Base-by-base conservation (phyloP, 2,329 filamentous ascomycete genomes). In the Scopulariopsis brevicaulis region DNA sequence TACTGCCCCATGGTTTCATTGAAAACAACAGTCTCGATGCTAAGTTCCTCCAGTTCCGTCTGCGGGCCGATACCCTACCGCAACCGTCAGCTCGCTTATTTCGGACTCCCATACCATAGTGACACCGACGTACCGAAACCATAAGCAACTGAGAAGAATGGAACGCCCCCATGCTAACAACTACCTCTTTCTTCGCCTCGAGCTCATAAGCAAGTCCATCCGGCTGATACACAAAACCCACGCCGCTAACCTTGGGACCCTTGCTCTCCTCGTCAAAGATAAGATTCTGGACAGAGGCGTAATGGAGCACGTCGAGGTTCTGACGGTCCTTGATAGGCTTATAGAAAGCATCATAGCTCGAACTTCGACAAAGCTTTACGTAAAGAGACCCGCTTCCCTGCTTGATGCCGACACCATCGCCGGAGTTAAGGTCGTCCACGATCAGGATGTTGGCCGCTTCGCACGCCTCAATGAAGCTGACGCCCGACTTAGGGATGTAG, bases 121-220 rank as follows among this genome's bases (percentile, higher is more conserved):
- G 14, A 6, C 3, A 4, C 22, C 7, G 43, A 24, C 37, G 15
- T 46, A 56, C 54, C 34, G 28, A 65, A 60, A 80, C 69, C 65
- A 77, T 77, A 2, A 81, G 72, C 4, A 81, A 70, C 60, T 79
- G 75, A 0, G 78, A 78, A 3, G 74, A 73, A 64, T 79, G 77
- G 63, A 79, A 76, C 2, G 73, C 68, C 14, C 79, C 78, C 1
- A 74, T 76, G 0, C 73, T 71, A 12, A 81, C 59, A 50, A 81
- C 79, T 12, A 81, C 73, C 61, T 81, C 78, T 32, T 69, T 70
- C 43, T 64, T 65, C 12, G 67, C 68, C 11, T 60, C 63, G 3
- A 69, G 65, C 55, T 63, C 59, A 24, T 61, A 54, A 14, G 62
- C 58, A 3, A 55, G 53, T 14, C 63, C 63, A 4, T 59, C 60